Evolutionary conservation across 1,284 basidiomycete species (phyloP).

Genomic region (Naganishia sp.): DNA sequence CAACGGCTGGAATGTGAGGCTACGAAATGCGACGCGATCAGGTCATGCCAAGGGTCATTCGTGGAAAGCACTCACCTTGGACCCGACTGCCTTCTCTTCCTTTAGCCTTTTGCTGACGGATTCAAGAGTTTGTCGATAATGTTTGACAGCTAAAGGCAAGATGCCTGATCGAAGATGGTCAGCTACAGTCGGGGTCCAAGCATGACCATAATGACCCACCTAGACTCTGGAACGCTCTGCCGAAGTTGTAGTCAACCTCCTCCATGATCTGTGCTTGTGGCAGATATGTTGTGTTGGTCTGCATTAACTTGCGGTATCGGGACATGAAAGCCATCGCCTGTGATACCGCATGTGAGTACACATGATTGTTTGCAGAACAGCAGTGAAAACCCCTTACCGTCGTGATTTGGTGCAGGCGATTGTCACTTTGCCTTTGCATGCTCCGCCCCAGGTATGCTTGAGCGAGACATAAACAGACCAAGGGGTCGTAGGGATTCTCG

Average conservation of each 20-base stretch:
- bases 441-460: conserved; percentile 83
- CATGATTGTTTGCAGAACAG: background rate
- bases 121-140: conserved; percentile 75
- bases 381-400: conserved; percentile 59
- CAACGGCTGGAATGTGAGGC: conserved; percentile 58
- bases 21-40: conserved; percentile 36
- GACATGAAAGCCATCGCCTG: conserved; percentile 80
- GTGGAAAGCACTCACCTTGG: conserved; percentile 38
- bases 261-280: conserved; percentile 53
- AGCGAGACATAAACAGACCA: conserved; percentile 78
- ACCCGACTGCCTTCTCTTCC: conserved; percentile 28
- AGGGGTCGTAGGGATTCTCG: conserved; percentile 75
- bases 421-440: conserved; percentile 91
- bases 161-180: conserved; percentile 60
- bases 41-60: conserved; percentile 29
- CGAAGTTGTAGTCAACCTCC: conserved; percentile 91
- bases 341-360: conserved; percentile 4
- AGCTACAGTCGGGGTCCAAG: background rate
- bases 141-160: conserved; percentile 72
- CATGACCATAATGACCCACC: conserved; percentile 57
- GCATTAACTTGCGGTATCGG: conserved; percentile 64
- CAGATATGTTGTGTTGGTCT: conserved; percentile 55
- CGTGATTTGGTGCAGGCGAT: conserved; percentile 77
- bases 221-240: conserved; percentile 83
- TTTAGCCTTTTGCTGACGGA: conserved; percentile 59